A percentile compares a stretch with the other conserved stretches of the same genome.
These are phyloP conservation scores for Lentinula aciculospora DNA, from an alignment of 768 basidiomycete genomes.

Conservation along the genomic window DNA sequence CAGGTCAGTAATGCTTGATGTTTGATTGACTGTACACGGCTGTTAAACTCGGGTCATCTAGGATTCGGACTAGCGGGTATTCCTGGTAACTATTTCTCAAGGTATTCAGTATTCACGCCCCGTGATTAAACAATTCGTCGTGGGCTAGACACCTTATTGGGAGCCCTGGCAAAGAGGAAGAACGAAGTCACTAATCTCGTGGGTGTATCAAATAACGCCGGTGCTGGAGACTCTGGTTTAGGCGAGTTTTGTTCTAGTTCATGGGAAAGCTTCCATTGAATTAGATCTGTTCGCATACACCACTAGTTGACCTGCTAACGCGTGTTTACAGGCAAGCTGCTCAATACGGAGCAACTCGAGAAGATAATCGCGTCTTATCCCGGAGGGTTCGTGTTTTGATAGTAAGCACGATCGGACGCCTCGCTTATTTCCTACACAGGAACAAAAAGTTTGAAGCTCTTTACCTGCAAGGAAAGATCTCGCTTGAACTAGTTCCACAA, in stretches of 20 bases:
- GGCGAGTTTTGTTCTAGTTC: conserved; percentile 32
- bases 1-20: conserved; percentile 48
- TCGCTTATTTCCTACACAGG: conserved; percentile 28
- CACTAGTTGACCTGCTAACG: conserved; percentile 1
- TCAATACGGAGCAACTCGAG: conserved; percentile 69
- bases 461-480: conserved; percentile 77
- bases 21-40: not conserved
- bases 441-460: conserved; percentile 83
- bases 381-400: conserved; percentile 53
- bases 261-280: not conserved
- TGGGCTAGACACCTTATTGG: conserved; percentile 69
- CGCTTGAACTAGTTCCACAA: conserved; percentile 87
- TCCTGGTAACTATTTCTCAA: conserved; percentile 46
- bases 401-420: not conserved
- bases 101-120: not conserved
- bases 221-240: conserved; percentile 62
- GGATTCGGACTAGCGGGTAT: conserved; percentile 90
- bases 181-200: conserved; percentile 66
- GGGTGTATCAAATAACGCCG: conserved; percentile 88
- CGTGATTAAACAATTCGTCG: conserved; percentile 3
- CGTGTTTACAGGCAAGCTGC: conserved; percentile 51
- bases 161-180: conserved; percentile 66
- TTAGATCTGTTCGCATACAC: not conserved
- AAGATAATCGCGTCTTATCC: conserved; percentile 90
- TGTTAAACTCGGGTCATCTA: conserved; percentile 19